Conservation (phyloP, 2,329 filamentous ascomycete species). For the Bipolaris cookei region DNA sequence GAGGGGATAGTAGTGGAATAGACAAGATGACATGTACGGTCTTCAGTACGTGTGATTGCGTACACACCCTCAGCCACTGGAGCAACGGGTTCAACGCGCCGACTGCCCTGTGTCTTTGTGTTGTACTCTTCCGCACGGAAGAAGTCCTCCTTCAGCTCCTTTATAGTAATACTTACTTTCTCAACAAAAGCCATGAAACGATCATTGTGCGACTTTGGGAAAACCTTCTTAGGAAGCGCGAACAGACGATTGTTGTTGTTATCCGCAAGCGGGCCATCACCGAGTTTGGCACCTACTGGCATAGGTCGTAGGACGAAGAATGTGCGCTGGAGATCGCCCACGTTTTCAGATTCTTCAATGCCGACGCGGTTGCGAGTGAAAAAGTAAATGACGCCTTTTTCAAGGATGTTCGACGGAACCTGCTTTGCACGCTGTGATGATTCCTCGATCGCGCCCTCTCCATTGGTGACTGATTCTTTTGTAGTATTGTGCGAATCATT, state of each 20-base stretch:
- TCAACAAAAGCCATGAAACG: constrained; percentile 84
- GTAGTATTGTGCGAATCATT: constrained; percentile 17
- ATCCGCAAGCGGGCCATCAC: constrained; percentile 62
- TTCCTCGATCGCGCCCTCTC: constrained; percentile 52
- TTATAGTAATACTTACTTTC: constrained; percentile 69
- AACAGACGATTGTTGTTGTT: constrained; percentile 72
- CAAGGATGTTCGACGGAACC: constrained; percentile 69
- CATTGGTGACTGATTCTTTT: constrained; percentile 34
- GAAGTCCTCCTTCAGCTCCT: constrained; percentile 75
- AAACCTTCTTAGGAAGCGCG: constrained; percentile 81
- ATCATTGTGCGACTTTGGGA: constrained; percentile 72
- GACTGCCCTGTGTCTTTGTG: constrained; percentile 75
- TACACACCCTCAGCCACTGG: constrained; percentile 88
- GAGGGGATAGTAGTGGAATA: constrained; percentile 80
- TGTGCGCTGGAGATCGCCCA: constrained; percentile 76
- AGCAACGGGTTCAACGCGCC: constrained; percentile 71
- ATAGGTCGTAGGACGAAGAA: constrained; percentile 82
- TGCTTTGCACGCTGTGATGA: constrained; percentile 59
- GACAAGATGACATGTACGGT: constrained; percentile 74
- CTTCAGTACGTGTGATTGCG: constrained; percentile 72
- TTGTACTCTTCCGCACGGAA: constrained; percentile 70
- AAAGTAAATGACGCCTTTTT: constrained; percentile 92
- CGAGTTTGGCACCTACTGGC: constrained; percentile 70
- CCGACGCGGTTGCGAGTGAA: constrained; percentile 81
- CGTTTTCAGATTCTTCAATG: constrained; percentile 70